Conservation (phyloP, 768 basidiomycete genomes). For the Termitomyces eurrhizus region DNA sequence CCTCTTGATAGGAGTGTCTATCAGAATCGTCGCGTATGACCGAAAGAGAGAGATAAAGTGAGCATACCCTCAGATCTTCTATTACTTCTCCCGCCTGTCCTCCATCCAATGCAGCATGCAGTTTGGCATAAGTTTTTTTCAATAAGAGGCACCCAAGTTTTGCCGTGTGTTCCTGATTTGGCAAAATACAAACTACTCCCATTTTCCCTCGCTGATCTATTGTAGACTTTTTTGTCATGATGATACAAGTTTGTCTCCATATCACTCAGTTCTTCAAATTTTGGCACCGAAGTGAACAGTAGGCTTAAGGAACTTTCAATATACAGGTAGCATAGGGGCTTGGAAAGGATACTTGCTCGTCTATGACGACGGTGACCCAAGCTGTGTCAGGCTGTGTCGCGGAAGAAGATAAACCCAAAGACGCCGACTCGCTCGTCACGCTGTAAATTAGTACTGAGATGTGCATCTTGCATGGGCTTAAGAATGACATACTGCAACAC, state of each 20-base stretch:
- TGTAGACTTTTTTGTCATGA: conserved; percentile 43
- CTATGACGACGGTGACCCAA: conserved; percentile 53
- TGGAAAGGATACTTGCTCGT: conserved; percentile 35
- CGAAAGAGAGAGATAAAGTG: neutral
- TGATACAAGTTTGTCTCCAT: conserved; percentile 44
- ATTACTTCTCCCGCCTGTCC: conserved; percentile 46
- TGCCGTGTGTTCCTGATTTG: conserved; percentile 39
- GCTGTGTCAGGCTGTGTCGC: conserved; percentile 30
- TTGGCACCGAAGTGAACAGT: conserved; percentile 45
- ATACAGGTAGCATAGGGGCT: neutral
- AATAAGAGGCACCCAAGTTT: conserved; percentile 56
- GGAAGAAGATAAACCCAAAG: conserved; percentile 57
- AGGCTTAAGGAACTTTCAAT: conserved; percentile 26
- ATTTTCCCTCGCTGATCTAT: conserved; percentile 40
- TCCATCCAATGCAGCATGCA: conserved; percentile 39
- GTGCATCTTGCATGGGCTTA: neutral
- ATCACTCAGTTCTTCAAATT: conserved; percentile 43
- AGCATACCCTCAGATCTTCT: conserved; percentile 51
- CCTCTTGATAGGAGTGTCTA: conserved; percentile 13
- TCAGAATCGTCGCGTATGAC: neutral
- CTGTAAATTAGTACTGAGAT: conserved; percentile 20
- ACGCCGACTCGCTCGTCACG: conserved; percentile 50
- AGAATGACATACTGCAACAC: conserved; percentile 38
- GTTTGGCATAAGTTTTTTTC: conserved; percentile 58
- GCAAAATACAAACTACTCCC: conserved; percentile 49